A percentile compares a stretch with the other conserved stretches of the same genome.
Conservation (phyloP, 371 early-diverging fungal species). For the Mucor velutinosus region DNA sequence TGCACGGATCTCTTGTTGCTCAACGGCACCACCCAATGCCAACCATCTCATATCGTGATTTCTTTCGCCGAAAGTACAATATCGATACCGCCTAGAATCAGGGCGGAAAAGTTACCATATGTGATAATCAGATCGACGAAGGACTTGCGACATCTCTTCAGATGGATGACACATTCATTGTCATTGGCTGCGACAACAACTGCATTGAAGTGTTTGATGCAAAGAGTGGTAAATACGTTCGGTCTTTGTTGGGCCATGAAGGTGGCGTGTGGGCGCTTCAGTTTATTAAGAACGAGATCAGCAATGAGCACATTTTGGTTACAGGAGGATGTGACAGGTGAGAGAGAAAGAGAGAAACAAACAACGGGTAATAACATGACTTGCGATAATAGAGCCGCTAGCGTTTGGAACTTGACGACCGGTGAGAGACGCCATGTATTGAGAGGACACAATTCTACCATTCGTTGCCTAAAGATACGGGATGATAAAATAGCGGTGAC, state of each 20-base stretch:
- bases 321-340: conserved; percentile 77
- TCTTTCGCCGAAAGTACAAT: conserved; percentile 65
- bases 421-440: conserved; percentile 73
- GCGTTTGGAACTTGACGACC: conserved; percentile 84
- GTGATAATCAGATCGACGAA: conserved; percentile 66
- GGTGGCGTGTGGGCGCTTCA: conserved; percentile 92
- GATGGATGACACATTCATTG: conserved; percentile 76
- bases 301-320: conserved; percentile 58
- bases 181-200: conserved; percentile 76
- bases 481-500: conserved; percentile 69
- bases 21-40: neutral
- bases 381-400: conserved; percentile 56
- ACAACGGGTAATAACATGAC: conserved; percentile 8
- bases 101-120: conserved; percentile 58
- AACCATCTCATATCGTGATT: conserved; percentile 60
- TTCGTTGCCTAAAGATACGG: conserved; percentile 81
- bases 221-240: conserved; percentile 52
- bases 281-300: conserved; percentile 51
- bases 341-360: neutral
- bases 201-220: conserved; percentile 75
- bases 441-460: conserved; percentile 86
- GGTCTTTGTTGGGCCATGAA: conserved; percentile 73
- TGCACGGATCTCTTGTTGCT: conserved; percentile 35
- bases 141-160: conserved; percentile 80
- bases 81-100: conserved; percentile 72